Percentiles rank a stretch among this genome's conserved stretches.
phyloP scores from a whole-genome alignment of 768 basidiomycete species.

The Hericium alpestre region DNA sequence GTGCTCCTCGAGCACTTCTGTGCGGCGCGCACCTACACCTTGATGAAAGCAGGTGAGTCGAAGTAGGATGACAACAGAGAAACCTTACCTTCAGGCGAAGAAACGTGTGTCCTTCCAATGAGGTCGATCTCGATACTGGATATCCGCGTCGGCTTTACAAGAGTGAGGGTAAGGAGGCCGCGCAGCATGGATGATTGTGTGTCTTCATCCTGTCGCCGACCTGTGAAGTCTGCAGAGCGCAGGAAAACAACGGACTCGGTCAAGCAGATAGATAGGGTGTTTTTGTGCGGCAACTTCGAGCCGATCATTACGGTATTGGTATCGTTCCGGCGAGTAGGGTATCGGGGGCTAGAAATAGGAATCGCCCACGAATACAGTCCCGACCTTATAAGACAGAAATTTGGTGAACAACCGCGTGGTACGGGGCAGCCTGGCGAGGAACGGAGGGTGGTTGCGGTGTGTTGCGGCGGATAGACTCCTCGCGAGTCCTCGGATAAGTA shows the following conservation, averaged over 20 bases:
- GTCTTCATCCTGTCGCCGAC: constrained; percentile 20
- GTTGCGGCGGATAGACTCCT: too few relatives aligned
- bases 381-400: too few relatives aligned
- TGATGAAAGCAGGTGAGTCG: constrained; percentile 3
- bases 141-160: constrained; percentile 74
- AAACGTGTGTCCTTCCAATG: constrained; percentile 55
- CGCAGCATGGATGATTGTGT: constrained; percentile 48
- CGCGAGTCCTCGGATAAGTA: too few relatives aligned
- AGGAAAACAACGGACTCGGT: constrained; percentile 50
- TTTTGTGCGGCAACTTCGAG: constrained; percentile 24
- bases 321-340: background rate
- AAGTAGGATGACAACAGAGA: background rate
- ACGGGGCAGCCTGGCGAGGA: background rate
- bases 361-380: background rate
- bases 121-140: constrained; percentile 78
- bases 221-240: constrained; percentile 26
- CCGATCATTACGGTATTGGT: background rate
- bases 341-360: background rate
- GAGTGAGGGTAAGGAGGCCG: constrained; percentile 51
- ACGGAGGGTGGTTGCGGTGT: too few relatives aligned
- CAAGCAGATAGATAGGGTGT: constrained; percentile 32
- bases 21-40: constrained; percentile 59
- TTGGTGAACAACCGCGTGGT: too few relatives aligned
- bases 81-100: constrained; percentile 78
- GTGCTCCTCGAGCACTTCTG: constrained; percentile 74